Percentiles rank a stretch among this genome's conserved stretches.
Conservation (phyloP, 306 rosid species). For the Pyrus bretschneideri region DNA sequence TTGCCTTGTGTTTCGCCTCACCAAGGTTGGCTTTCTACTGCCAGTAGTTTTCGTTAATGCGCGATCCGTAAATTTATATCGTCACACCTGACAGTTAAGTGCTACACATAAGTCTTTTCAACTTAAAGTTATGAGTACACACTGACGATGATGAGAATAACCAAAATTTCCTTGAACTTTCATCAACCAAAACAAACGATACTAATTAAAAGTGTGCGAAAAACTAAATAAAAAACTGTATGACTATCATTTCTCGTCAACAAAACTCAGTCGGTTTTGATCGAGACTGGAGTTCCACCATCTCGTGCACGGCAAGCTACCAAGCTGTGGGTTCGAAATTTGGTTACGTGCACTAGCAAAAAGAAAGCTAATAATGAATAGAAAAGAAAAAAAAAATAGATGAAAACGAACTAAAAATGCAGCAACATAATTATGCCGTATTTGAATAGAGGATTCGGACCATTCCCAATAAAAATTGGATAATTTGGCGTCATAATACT, state of each 20-base stretch:
- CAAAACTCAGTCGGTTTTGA: neutral
- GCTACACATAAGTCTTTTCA: too few relatives aligned
- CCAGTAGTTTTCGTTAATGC: fast-evolving
- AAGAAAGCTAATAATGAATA: neutral
- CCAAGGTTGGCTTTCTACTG: too few relatives aligned
- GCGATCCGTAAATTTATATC: too few relatives aligned
- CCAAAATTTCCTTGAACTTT: too few relatives aligned
- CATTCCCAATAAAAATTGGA: neutral
- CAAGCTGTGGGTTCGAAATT: neutral
- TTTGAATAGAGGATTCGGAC: neutral
- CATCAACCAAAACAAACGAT: too few relatives aligned
- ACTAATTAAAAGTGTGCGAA: too few relatives aligned
- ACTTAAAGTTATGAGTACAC: too few relatives aligned
- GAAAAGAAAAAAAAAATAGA: neutral
- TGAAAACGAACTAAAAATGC: neutral
- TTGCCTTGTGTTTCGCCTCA: too few relatives aligned
- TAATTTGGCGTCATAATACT: neutral
- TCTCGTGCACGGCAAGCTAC: constrained; percentile 4
- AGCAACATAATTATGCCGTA: neutral
- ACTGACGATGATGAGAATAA: too few relatives aligned
- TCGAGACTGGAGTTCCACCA: neutral
- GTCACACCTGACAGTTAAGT: fast-evolving
- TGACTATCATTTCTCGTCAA: too few relatives aligned
- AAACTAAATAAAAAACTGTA: too few relatives aligned
- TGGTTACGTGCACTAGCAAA: neutral